These are phyloP conservation scores for Drechslerella coelobrocha DNA, from an alignment of 2,329 filamentous ascomycete species.

Conservation along the genomic window DNA sequence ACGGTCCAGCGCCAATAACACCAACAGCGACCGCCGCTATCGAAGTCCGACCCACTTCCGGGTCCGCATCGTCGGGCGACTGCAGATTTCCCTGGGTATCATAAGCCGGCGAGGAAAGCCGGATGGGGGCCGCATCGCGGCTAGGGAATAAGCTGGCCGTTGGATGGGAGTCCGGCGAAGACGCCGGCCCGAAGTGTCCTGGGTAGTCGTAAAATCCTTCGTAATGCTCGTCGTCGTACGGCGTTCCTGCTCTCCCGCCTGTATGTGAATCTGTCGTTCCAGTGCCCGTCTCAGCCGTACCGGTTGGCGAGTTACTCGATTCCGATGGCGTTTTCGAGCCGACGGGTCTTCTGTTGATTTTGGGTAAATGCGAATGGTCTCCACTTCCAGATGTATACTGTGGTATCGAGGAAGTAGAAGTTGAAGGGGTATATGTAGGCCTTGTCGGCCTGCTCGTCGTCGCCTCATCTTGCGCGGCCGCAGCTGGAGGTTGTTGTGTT, in stretches of 20 bases:
- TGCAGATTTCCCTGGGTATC: slow-evolving; percentile 35
- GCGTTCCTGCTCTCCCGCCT: slow-evolving; percentile 32
- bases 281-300: slow-evolving; percentile 40
- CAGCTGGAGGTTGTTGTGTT: slow-evolving; percentile 38
- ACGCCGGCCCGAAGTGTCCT: slow-evolving; percentile 23
- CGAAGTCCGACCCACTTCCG: slow-evolving; percentile 34
- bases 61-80: slow-evolving; percentile 30
- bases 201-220: slow-evolving; percentile 47
- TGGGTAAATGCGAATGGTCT: slow-evolving; percentile 44
- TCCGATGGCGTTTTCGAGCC: slow-evolving; percentile 45
- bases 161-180: slow-evolving; percentile 22
- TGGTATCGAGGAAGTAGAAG: slow-evolving; percentile 44
- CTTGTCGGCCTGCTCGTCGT: slow-evolving; percentile 25
- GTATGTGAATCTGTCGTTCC: slow-evolving; percentile 38
- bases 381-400: slow-evolving; percentile 46
- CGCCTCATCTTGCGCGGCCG: slow-evolving; percentile 25
- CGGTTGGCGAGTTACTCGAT: slow-evolving; percentile 46
- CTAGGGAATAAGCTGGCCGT: slow-evolving; percentile 32
- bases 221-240: slow-evolving; percentile 42
- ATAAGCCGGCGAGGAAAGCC: slow-evolving; percentile 44
- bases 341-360: slow-evolving; percentile 39
- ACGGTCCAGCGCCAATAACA: slow-evolving; percentile 40
- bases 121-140: slow-evolving; percentile 39
- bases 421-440: slow-evolving; percentile 50
- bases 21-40: slow-evolving; percentile 40